Evolutionary conservation across 768 basidiomycete species (phyloP), one percentile per base, ranked within the genome.

Genomic region (Cystobasidiopsis lactophilus): DNA sequence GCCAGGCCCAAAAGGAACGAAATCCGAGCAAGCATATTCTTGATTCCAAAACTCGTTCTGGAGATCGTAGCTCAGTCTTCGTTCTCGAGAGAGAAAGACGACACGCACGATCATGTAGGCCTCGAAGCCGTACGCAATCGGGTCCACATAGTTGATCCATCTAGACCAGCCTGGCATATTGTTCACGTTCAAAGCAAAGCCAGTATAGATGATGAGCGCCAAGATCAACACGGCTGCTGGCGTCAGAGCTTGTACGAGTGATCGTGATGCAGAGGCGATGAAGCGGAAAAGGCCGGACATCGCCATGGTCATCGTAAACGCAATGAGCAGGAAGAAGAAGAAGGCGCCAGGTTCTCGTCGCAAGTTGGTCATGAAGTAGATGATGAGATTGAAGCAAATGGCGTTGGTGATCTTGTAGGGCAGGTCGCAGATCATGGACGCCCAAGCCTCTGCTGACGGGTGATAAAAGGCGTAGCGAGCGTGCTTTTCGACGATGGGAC

Each of bases 1-100:
- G 1, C 52, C 57, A 2, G 63, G 61, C 1, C 62, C 63, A 7
- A 58, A 43, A 5, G 68, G 68, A 19, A 68, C 59, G 48, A 63
- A 65, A 13, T 53, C 23, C 2, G 60, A 55, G 52, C 68, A 68
- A 18, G 50, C 19, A 51, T 78, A 82, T 19, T 73, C 65, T 33
- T 77, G 75, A 18, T 76, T 75, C 70, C 71, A 75, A 66, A 86
- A 85, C 64, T 91, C 85, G 64, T 88, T 88, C n/a, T n/a, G 66
- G 80, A 77, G 77, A 89, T 80, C 35, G 74, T 69, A 2, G 75
- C n/a, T n/a, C n/a, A n/a, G n/a, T n/a, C n/a, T n/a, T n/a, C n/a
- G n/a, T n/a, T n/a, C n/a, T n/a, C n/a, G n/a, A n/a, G n/a, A n/a
- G n/a, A n/a, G n/a, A n/a, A n/a, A n/a, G n/a, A n/a, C n/a, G n/a